Conservation (phyloP, 148 eudicot genomes). For the Cornus kousa region DNA sequence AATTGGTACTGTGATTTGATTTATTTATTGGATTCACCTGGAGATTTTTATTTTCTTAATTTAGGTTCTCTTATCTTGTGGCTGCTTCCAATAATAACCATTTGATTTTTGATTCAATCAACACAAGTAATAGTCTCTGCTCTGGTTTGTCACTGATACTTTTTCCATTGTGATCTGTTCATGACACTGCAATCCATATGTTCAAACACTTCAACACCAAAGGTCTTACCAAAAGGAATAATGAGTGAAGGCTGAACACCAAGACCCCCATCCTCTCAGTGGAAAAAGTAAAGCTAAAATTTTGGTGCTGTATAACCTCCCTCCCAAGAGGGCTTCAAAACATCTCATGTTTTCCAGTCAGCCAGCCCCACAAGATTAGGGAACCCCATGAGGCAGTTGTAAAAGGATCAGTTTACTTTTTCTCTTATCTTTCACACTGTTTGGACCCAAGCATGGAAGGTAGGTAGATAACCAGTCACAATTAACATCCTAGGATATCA, state of each 20-base stretch:
- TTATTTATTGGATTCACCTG: too few species aligned
- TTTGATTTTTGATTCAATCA: too few species aligned
- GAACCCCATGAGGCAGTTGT: neutral
- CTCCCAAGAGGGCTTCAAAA: neutral
- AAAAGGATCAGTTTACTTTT: neutral
- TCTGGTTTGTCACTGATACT: too few species aligned
- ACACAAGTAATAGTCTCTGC: too few species aligned
- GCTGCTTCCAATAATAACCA: too few species aligned
- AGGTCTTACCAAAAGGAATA: neutral
- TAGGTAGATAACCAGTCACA: too few species aligned
- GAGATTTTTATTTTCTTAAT: too few species aligned
- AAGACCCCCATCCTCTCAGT: neutral
- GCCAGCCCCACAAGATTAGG: neutral
- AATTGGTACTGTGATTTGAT: too few species aligned
- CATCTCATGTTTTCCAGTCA: neutral
- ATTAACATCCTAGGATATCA: too few species aligned
- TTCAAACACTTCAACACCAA: neutral
- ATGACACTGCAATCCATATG: neutral
- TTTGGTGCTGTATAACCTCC: neutral
- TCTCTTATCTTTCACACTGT: neutral
- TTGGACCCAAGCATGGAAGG: too few species aligned
- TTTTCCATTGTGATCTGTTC: too few species aligned
- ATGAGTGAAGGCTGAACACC: neutral
- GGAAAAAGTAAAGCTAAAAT: neutral
- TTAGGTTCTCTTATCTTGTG: too few species aligned